Conservation (phyloP, 768 basidiomycete species). For the Suillus variegatus region DNA sequence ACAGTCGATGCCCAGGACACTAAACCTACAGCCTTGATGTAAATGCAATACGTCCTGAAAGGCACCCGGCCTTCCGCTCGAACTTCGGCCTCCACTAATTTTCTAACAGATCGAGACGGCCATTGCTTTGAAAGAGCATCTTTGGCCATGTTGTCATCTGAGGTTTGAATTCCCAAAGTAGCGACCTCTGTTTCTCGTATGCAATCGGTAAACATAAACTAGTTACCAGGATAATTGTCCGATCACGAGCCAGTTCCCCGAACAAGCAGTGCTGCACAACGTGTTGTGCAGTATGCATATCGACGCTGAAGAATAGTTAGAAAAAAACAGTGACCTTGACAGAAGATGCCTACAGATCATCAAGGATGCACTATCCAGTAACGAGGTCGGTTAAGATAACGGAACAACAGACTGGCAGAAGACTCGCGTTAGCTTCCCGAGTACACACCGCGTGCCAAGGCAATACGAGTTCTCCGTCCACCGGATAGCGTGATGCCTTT, state of each 20-base stretch:
- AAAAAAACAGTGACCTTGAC: too few relatives aligned
- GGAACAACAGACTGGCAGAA: too few relatives aligned
- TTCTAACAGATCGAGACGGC: conserved; percentile 36
- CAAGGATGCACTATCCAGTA: too few relatives aligned
- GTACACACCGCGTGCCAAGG: too few relatives aligned
- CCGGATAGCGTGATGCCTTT: too few relatives aligned
- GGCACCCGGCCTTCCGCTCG: conserved; percentile 68
- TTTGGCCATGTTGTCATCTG: conserved; percentile 38
- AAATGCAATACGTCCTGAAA: conserved; percentile 58
- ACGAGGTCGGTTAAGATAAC: too few relatives aligned
- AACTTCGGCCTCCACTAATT: conserved; percentile 61
- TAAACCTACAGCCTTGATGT: conserved; percentile 62
- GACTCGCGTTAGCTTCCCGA: too few relatives aligned
- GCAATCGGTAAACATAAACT: conserved; percentile 67
- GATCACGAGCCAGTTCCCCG: conserved; percentile 57
- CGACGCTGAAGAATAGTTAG: conserved; percentile 46
- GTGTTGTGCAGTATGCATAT: conserved; percentile 77
- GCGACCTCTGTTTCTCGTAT: conserved; percentile 22
- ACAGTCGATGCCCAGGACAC: conserved; percentile 56
- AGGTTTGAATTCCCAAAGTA: conserved; percentile 16
- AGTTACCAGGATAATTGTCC: conserved; percentile 85
- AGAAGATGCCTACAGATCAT: too few relatives aligned
- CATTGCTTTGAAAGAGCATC: conserved; percentile 8
- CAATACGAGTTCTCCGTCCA: too few relatives aligned
- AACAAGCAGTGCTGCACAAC: conserved; percentile 64